Conservation (phyloP, 2,329 filamentous ascomycete species). For the Fusarium humuli region DNA sequence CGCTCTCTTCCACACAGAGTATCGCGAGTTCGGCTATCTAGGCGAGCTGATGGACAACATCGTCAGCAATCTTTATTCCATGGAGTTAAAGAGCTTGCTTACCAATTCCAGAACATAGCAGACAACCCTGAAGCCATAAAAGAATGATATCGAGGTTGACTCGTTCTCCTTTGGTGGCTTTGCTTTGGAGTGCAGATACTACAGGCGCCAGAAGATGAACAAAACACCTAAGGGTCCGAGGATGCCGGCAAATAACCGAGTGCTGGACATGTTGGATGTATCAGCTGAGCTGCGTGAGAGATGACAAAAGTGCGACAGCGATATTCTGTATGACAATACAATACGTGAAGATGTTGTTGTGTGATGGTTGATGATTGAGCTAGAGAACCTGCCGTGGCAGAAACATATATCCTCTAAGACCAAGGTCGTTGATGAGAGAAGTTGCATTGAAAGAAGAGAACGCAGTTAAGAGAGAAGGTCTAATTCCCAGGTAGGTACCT, state of each 20-base stretch:
- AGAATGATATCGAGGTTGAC: neutral
- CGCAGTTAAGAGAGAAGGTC: neutral
- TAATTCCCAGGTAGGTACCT: neutral
- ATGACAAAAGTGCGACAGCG: neutral
- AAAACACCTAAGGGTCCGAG: neutral
- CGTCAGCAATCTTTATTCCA: conserved; percentile 51
- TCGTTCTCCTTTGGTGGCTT: neutral
- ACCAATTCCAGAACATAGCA: conserved; percentile 53
- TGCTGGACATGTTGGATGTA: neutral
- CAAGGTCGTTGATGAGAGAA: neutral
- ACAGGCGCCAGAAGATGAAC: neutral
- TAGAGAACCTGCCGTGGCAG: neutral
- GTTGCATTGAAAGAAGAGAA: neutral
- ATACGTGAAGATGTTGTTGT: neutral
- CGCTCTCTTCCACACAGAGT: conserved; percentile 56
- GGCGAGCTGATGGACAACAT: conserved; percentile 53
- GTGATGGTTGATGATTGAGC: neutral
- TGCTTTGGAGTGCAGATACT: neutral
- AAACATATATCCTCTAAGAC: neutral
- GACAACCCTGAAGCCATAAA: conserved; percentile 50
- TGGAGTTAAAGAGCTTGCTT: conserved; percentile 51
- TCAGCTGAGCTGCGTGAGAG: neutral
- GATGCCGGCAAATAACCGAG: neutral
- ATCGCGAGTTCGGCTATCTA: conserved; percentile 62
- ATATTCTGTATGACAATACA: neutral